phyloP scores from a whole-genome alignment of 2,329 filamentous ascomycete species.

The Celoporthe dispersa region DNA sequence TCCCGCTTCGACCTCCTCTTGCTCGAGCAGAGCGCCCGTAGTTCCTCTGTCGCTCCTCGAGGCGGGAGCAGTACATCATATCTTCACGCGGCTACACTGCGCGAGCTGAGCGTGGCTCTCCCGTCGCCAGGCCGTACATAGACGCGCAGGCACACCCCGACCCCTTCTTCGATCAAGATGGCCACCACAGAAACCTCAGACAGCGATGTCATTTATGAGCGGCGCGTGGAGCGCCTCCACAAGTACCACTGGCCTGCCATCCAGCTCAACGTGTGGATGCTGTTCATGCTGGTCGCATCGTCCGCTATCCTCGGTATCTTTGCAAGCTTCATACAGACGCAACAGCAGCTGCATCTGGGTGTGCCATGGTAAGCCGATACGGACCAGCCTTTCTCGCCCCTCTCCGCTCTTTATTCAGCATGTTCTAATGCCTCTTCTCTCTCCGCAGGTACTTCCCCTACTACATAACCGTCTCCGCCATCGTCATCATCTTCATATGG shows the following conservation, averaged over 20 bases:
- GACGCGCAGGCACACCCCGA: not conserved
- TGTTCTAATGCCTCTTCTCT: not conserved
- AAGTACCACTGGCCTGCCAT: constrained; percentile 72
- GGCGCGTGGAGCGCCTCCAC: constrained; percentile 52
- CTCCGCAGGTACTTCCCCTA: constrained; percentile 67
- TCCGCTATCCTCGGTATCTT: constrained; percentile 66
- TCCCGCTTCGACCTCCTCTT: not conserved
- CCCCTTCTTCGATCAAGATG: not conserved
- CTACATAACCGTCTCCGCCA: constrained; percentile 60
- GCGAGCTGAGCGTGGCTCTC: not conserved
- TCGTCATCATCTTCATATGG: constrained; percentile 70
- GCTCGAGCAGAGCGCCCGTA: not conserved
- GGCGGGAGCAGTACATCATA: not conserved
- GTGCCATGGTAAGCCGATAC: constrained; percentile 60
- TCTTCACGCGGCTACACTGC: not conserved
- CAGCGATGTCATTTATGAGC: constrained; percentile 47
- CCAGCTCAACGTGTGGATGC: constrained; percentile 69
- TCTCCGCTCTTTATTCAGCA: not conserved
- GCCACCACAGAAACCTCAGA: constrained; percentile 39
- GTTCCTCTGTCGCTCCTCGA: not conserved
- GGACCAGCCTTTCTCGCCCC: not conserved
- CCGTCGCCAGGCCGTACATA: not conserved
- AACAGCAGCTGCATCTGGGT: constrained; percentile 57
- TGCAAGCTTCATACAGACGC: constrained; percentile 61
- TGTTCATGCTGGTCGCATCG: constrained; percentile 66